Base-by-base conservation (phyloP, 2,329 filamentous ascomycete species). In the Xylariaceae sp. region DNA sequence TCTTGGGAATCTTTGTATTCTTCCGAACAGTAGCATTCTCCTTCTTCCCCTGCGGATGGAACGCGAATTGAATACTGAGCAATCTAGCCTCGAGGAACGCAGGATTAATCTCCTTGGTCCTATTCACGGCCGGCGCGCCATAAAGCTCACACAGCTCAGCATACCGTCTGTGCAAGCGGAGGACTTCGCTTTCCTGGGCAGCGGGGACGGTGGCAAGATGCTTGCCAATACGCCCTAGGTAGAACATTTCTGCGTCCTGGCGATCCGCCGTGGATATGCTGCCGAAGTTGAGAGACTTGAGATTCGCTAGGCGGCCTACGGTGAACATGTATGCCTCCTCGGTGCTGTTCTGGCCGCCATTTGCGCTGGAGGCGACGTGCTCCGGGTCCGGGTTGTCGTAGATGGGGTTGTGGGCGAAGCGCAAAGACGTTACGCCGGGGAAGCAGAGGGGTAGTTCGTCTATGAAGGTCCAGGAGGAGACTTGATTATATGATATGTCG, bases 241-340 rank as follows among this genome's bases (percentile, higher is more conserved):
- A 99, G 70, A 95, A 99, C 65, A 92, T 86, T 64, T 97, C 94
- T 3, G 91, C 91, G 65, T 97, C 94, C 51, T 83, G 78, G 19
- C 92, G 84, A 68, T 97, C 91, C 42, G 86, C 82, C 1, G 76
- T 63, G 0, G 84, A 85, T 62, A 97, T 85, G 12, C 75, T 73
- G 59, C 84, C 85, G 68, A 88, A 90, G 68, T 94, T 94, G 32
- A 96, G 78, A 0, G 76, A 77, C 51, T 79, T 79, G 7, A 97
- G 79, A 1, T 74, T 73, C 1, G 80, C 79, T 1, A 96, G 75
- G 2, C 91, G 87, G 31, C 86, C 89, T 30, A 95, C 76, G 0
- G 89, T 89, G 47, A 96, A 79, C 88, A 96, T 95, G 73, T 91
- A 92, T 1, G 88, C 87, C 65, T 95, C 89, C 52, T 95, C 89